Conservation (phyloP, 768 basidiomycete genomes). For the Favolaschia claudopus region DNA sequence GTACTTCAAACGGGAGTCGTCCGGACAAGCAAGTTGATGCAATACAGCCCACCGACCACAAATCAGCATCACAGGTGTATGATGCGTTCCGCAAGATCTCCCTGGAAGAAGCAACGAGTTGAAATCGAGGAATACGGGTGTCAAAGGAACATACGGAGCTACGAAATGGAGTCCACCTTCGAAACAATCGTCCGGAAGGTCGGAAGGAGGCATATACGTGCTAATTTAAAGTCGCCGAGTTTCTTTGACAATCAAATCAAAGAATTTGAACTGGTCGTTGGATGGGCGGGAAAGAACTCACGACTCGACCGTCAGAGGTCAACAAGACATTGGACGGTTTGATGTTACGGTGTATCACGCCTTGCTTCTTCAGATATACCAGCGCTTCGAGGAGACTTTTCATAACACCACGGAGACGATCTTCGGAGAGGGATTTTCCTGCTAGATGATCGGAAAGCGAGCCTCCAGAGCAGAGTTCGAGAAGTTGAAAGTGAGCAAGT, state of each 20-base stretch:
- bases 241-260: slow-evolving; percentile 41
- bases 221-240: slow-evolving; percentile 49
- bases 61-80: slow-evolving; percentile 47
- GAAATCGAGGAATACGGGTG: background rate
- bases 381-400: slow-evolving; percentile 52
- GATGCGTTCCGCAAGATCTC: slow-evolving; percentile 44
- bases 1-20: slow-evolving; percentile 42
- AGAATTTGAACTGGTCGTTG: background rate
- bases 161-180: slow-evolving; percentile 38
- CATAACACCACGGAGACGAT: slow-evolving; percentile 45
- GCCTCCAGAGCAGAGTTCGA: slow-evolving; percentile 56
- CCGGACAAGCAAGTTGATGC: slow-evolving; percentile 47
- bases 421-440: slow-evolving; percentile 37
- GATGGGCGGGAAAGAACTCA: slow-evolving; percentile 33
- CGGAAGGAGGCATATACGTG: slow-evolving; percentile 37
- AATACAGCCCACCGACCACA: slow-evolving; percentile 58
- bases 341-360: slow-evolving; percentile 54
- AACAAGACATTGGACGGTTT: slow-evolving; percentile 48
- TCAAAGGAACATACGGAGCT: slow-evolving; percentile 47
- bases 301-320: slow-evolving; percentile 46
- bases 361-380: slow-evolving; percentile 49
- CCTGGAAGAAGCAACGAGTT: slow-evolving; percentile 32
- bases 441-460: slow-evolving; percentile 42
- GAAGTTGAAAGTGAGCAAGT: slow-evolving; percentile 43
- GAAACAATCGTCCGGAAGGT: slow-evolving; percentile 29